phyloP scores from a whole-genome alignment of 1,284 basidiomycete genomes.

The Ganoderma meredithae region DNA sequence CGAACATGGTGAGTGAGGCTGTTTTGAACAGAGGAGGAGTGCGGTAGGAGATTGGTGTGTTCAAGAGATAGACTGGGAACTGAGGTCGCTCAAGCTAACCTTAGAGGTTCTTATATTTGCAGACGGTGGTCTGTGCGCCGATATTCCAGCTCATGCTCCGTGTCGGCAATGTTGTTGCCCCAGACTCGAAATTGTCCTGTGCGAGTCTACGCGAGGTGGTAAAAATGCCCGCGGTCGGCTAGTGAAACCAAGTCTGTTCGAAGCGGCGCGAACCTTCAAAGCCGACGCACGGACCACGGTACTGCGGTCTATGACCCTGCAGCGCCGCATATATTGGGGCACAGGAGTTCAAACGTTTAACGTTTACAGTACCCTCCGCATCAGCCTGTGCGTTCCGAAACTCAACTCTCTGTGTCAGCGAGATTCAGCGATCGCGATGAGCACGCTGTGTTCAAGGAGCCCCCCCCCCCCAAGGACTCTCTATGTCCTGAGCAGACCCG shows the following conservation, averaged over 20 bases:
- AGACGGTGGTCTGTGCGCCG: constrained; percentile 8
- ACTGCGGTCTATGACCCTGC: neutral
- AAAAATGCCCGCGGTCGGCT: constrained; percentile 5
- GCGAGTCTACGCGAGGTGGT: neutral
- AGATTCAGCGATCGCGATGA: neutral
- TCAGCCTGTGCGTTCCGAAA: neutral
- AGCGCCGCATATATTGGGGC: neutral
- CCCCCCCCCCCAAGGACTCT: no score
- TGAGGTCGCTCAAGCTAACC: constrained; percentile 5
- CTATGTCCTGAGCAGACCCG: no score
- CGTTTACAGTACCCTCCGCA: no score
- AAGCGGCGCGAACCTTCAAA: neutral
- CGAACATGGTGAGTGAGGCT: constrained; percentile 25
- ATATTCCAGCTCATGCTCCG: neutral
- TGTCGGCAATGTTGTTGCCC: neutral
- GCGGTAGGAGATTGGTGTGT: constrained; percentile 16
- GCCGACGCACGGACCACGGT: neutral
- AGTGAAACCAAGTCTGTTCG: neutral
- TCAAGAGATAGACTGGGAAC: constrained; percentile 23
- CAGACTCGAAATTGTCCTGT: neutral
- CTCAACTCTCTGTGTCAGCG: neutral
- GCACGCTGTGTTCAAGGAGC: neutral
- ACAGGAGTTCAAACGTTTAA: neutral
- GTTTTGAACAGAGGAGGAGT: neutral
- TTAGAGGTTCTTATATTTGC: constrained; percentile 16